Conservation (phyloP, 2,329 filamentous ascomycete species). For the Fusarium mundagurra region DNA sequence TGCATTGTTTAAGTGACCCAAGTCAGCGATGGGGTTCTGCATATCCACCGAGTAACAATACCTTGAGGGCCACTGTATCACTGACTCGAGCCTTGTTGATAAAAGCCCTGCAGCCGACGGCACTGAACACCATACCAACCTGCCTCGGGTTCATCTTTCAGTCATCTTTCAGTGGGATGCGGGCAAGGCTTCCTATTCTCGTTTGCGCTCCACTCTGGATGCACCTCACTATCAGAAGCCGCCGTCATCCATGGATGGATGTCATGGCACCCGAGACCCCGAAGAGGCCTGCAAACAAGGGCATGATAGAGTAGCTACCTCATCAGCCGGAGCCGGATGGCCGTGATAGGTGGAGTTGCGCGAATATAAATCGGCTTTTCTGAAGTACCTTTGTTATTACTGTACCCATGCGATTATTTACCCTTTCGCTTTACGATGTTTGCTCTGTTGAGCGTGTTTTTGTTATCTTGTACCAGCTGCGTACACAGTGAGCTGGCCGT, state of each 20-base stretch:
- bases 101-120: neutral
- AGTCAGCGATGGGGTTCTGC: neutral
- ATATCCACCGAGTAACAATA: neutral
- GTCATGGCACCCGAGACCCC: slow-evolving; percentile 19
- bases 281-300: neutral
- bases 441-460: neutral
- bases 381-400: slow-evolving; percentile 13
- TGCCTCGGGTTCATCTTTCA: slow-evolving; percentile 10
- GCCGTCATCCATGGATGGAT: slow-evolving; percentile 15
- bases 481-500: neutral
- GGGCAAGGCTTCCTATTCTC: slow-evolving; percentile 13
- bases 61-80: neutral
- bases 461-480: neutral
- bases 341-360: slow-evolving; percentile 48
- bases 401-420: slow-evolving; percentile 11
- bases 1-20: neutral
- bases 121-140: neutral
- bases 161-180: slow-evolving; percentile 22
- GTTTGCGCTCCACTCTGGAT: neutral
- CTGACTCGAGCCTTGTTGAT: slow-evolving; percentile 12
- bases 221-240: slow-evolving; percentile 13
- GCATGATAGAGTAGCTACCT: neutral
- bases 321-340: slow-evolving; percentile 22
- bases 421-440: slow-evolving; percentile 4
- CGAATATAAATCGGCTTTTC: slow-evolving; percentile 49